Base-by-base conservation (phyloP, 164 flowering plant genomes). In the Chimonanthus salicifolius region DNA sequence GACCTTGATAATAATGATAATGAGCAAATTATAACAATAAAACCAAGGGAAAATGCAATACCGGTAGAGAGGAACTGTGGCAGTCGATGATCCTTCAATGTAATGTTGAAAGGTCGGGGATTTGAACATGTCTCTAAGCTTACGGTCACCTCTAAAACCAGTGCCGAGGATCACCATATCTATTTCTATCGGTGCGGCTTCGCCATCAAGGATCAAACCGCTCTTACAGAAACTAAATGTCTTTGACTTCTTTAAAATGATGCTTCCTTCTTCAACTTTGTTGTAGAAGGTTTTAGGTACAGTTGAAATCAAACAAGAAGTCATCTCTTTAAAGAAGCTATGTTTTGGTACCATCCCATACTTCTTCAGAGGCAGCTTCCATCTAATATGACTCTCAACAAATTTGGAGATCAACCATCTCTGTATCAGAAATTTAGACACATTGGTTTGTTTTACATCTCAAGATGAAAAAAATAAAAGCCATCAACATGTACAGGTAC, bases 131-230 rank as follows among this genome's bases (percentile, higher is more conserved):
- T 77, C 69, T 73, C 74, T 83, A 47, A 92, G 87, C 87, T 88
- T 90, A 11, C 76, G 64, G 47, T 84, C 88, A 16, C 87, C 87
- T 45, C 51, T 83, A 70, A 74, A 92, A 2, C 94, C 94, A 5
- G 91, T 90, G 10, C 88, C 91, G 47, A 90, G 63, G 74, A 91
- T 88, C 65, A 88, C 88, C 64, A 88, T 3, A 78, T 90, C 90
- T 2, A 83, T 74, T 58, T 90, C 69, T 16, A 84, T 10, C 18
- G 84, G 80, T 0, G 65, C 66, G 13, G 0, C 47, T 6, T 84
- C 83, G 0, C 74, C 84, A 20, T 89, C 81, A 20, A 90, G 5
- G 60, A 85, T 8, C 69, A 90, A 18, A 2, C 90, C 93, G 0
- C 87, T 79, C 62, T 82, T 74, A 78, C 80, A 82, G 75, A 92